These are phyloP conservation scores for Tricholoma bakamatsutake DNA, from an alignment of 768 basidiomycete species.

Conservation along the genomic window DNA sequence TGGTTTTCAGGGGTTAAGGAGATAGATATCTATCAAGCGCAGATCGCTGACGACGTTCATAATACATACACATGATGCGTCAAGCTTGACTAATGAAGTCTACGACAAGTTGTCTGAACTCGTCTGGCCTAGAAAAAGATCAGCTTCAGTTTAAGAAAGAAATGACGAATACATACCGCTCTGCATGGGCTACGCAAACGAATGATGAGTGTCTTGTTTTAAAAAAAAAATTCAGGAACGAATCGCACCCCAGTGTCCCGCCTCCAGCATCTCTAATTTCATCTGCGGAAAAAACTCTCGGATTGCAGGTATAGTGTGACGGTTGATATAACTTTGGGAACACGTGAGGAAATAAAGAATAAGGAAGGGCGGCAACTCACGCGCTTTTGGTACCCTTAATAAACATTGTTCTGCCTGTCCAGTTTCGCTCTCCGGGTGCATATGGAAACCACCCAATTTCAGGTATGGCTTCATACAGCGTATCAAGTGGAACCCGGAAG, in stretches of 20 bases:
- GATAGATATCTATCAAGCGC: too few species aligned
- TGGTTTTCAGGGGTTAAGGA: too few species aligned
- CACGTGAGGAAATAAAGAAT: background rate
- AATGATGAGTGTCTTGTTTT: background rate
- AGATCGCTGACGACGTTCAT: too few species aligned
- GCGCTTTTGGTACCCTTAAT: slow-evolving; percentile 74
- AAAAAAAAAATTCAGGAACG: background rate
- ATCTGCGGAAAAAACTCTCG: slow-evolving; percentile 67
- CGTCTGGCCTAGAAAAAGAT: slow-evolving; percentile 29
- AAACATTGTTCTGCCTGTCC: slow-evolving; percentile 56
- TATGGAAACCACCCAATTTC: slow-evolving; percentile 77
- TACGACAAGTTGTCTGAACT: slow-evolving; percentile 36
- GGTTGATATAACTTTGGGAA: slow-evolving; percentile 59
- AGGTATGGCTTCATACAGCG: slow-evolving; percentile 50
- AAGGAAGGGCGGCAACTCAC: slow-evolving; percentile 26
- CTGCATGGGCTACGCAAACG: slow-evolving; percentile 57
- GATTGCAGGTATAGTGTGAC: slow-evolving; percentile 54
- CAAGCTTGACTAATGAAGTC: slow-evolving; percentile 15
- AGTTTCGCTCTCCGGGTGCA: slow-evolving; percentile 40
- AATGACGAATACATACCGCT: slow-evolving; percentile 31
- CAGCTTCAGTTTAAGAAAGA: background rate
- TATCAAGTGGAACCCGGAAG: slow-evolving; percentile 68
- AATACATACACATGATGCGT: background rate
- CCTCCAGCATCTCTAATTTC: slow-evolving; percentile 54
- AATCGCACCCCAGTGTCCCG: slow-evolving; percentile 77